Conservation (phyloP, 495 filamentous ascomycete species). For the Podospora bellae-mahoneyi region DNA sequence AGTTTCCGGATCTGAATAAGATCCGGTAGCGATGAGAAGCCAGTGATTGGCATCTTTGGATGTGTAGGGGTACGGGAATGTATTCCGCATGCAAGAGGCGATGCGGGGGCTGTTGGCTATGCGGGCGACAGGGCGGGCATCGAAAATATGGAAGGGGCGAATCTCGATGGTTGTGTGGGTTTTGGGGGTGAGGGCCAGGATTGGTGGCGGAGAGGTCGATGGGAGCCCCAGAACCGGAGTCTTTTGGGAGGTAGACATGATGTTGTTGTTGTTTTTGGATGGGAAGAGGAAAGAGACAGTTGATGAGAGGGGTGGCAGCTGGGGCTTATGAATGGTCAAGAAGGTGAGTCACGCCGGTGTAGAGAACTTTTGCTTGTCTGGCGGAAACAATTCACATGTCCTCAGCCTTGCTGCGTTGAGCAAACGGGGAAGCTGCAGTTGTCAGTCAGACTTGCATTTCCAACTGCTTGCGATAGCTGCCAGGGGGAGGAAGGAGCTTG, state of each 20-base stretch:
- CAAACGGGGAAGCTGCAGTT: background rate
- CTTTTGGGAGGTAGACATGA: background rate
- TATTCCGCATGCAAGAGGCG: conserved; percentile 33
- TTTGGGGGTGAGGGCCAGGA: conserved; percentile 15
- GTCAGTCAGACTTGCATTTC: background rate
- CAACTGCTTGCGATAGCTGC: background rate
- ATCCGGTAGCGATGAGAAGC: conserved; percentile 17
- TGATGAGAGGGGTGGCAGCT: background rate
- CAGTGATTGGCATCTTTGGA: conserved; percentile 30
- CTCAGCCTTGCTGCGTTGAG: background rate
- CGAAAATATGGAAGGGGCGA: conserved; percentile 30
- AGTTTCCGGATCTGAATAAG: conserved; percentile 7
- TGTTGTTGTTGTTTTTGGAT: conserved; percentile 1
- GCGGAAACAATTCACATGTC: background rate
- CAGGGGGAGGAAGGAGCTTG: background rate
- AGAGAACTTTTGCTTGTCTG: background rate
- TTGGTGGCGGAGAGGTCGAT: conserved; percentile 1
- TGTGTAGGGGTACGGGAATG: conserved; percentile 40
- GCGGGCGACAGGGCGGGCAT: conserved; percentile 26
- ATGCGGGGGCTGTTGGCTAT: conserved; percentile 34
- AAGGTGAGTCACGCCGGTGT: background rate
- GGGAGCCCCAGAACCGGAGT: background rate
- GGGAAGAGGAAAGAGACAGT: background rate
- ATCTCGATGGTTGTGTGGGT: conserved; percentile 18
- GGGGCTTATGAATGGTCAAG: background rate